phyloP scores from a whole-genome alignment of 1,284 basidiomycete genomes.

The Wallemia mellicola region DNA sequence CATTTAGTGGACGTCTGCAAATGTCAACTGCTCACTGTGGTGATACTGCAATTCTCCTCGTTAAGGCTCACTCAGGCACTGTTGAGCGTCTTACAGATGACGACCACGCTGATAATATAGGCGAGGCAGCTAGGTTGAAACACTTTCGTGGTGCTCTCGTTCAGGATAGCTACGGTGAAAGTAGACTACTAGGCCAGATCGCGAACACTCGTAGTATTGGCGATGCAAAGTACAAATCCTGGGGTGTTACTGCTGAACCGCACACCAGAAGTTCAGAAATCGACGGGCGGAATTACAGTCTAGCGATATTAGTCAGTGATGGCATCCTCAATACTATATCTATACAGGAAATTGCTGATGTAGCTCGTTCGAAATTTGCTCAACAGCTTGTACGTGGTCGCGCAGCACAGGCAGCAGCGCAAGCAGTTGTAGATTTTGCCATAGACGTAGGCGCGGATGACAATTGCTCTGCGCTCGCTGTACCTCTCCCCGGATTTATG shows the following conservation, averaged over 20 bases:
- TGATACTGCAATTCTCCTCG: neutral
- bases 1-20: neutral
- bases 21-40: neutral
- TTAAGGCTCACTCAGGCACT: neutral
- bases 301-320: neutral
- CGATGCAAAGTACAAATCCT: neutral
- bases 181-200: neutral
- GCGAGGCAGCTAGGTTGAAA: neutral
- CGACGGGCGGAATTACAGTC: neutral
- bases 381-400: neutral
- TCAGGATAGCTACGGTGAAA: neutral
- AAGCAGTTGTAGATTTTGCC: neutral
- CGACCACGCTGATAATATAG: neutral
- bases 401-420: neutral
- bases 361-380: neutral
- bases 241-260: neutral
- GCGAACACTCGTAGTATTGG: neutral
- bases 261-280: neutral
- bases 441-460: neutral
- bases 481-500: neutral
- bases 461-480: neutral
- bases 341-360: neutral
- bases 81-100: neutral
- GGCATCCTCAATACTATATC: neutral
- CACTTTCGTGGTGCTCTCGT: neutral